Conservation (phyloP, 306 rosid genomes). For the Vigna trinervia region DNA sequence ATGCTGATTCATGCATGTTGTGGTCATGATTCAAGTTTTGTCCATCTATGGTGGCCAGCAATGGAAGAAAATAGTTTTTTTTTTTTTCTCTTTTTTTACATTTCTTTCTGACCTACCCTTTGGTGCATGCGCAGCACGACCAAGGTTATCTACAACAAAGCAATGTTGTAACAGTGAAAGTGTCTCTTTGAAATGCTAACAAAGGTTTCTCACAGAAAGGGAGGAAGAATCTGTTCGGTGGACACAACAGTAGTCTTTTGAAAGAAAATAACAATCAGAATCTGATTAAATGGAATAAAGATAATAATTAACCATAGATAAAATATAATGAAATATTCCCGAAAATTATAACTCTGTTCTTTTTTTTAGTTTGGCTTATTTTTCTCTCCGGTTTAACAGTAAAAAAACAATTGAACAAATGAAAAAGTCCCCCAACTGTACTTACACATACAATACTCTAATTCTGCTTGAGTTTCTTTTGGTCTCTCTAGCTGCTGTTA, state of each 20-base stretch:
- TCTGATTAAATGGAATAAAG: conserved; percentile 33
- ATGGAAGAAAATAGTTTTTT: not conserved
- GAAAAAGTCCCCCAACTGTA: conserved; percentile 40
- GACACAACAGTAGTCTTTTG: not conserved
- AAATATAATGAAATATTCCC: conserved; percentile 36
- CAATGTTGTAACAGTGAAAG: conserved; percentile 58
- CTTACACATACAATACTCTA: conserved; percentile 41
- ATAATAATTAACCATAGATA: not conserved
- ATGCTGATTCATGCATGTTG: not conserved
- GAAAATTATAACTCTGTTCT: conserved; percentile 40
- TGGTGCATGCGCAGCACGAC: conserved; percentile 31
- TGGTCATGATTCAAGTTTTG: conserved; percentile 10
- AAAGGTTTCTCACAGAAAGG: conserved; percentile 11
- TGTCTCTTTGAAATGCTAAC: conserved; percentile 49
- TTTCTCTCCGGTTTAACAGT: conserved; percentile 2
- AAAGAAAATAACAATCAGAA: not conserved
- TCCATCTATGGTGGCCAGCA: not conserved
- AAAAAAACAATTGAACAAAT: conserved; percentile 33
- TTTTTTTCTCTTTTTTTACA: conserved; percentile 9
- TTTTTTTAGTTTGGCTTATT: not conserved
- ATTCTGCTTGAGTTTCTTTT: not conserved
- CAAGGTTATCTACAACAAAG: conserved; percentile 33
- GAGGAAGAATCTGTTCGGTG: not conserved
- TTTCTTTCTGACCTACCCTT: conserved; percentile 15
- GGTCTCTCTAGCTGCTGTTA: conserved; percentile 55